Evolutionary conservation across 1,139 yeast genomes (phyloP).

Genomic region (Geotrichum carabidarum): DNA sequence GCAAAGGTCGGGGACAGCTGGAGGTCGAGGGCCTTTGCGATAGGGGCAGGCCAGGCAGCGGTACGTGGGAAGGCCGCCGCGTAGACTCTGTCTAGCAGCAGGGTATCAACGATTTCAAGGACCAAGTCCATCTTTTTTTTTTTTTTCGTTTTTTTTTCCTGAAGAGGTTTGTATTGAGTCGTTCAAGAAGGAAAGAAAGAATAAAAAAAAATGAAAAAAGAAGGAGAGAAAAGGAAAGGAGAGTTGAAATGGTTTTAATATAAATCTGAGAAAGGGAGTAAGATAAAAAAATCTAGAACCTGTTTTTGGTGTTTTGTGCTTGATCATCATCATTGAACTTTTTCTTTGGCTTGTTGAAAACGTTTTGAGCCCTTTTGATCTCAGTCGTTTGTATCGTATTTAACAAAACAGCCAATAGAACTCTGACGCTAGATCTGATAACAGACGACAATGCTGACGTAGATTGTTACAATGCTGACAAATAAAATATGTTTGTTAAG

Average conservation of each 20-base stretch:
- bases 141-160: neutral
- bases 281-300: neutral
- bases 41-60: constrained; percentile 8
- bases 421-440: too few species aligned
- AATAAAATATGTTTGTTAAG: too few species aligned
- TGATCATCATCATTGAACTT: too few species aligned
- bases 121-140: constrained; percentile 70
- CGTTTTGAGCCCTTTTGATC: too few species aligned
- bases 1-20: neutral
- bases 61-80: constrained; percentile 50
- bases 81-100: constrained; percentile 63
- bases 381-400: too few species aligned
- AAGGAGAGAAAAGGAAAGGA: neutral
- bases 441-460: too few species aligned
- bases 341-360: too few species aligned
- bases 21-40: constrained; percentile 13
- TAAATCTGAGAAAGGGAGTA: neutral
- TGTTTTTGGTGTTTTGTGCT: neutral
- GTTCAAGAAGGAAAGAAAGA: neutral
- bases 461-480: too few species aligned
- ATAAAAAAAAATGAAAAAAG: neutral
- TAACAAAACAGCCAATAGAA: too few species aligned
- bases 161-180: neutral
- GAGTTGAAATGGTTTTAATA: neutral
- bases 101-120: constrained; percentile 71